Base-by-base conservation (phyloP, 75 land plant species). In the Pinus albicaulis region DNA sequence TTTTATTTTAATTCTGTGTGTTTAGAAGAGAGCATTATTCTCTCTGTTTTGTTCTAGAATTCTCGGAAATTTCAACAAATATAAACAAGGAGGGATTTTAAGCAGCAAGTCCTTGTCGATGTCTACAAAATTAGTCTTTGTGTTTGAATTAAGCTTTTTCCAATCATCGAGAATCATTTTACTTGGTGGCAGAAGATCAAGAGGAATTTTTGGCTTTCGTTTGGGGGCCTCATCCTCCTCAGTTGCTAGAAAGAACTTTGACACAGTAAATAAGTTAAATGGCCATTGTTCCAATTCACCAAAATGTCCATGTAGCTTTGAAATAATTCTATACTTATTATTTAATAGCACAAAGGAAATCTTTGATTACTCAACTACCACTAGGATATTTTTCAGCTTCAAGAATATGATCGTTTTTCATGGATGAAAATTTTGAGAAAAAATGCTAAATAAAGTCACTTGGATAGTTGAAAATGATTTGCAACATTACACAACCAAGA, bases 401-500 rank as follows among this genome's bases (percentile, higher is more conserved):
- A 74, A 91, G 77, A 44, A 95, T 78, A 57, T 85, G 82, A 55
- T 68, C 80, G 63, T 79, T 72, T 77, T 92, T 89, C 86, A 95
- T 81, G 19, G 89, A 80, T 76, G 85, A 77, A 31, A 95, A 79
- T 76, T 98, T 95, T 63, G 75, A 72, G 48, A 90, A 76, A 72
- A 75, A 94, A 48, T 87, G 88, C 85, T 86, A 89, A 68, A 87
- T 88, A 36, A 60, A 88, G 44, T 89, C 99, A 83, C 77, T 86
- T 57, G 88, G 92, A 74, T 75, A 92, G 56, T 57, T 84, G 79
- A 94, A 97, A 69, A 92, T 59, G 36, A 76, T 85, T 76, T 97
- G 99, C 66, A 97, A 77, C 86, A 97, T 95, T 74, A 91, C 65
- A 69, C 92, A 97, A 61, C 99, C 99, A 76, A 97, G 78, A 56